Evolutionary conservation across 306 rosid genomes (phyloP), one percentile per base, ranked within the genome.

Genomic region (Hippophae rhamnoides): DNA sequence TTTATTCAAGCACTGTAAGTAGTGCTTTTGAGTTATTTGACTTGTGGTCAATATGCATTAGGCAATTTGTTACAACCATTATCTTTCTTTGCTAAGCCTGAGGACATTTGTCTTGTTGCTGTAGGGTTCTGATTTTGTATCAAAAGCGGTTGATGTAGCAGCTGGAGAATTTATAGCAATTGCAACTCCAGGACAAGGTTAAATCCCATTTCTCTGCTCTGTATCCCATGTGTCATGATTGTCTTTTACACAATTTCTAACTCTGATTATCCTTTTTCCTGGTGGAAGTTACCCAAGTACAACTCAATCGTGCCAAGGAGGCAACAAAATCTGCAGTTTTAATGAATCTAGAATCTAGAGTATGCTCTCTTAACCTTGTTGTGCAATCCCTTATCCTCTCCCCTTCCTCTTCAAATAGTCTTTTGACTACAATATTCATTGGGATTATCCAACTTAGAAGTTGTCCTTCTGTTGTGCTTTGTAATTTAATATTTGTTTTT

Each of bases 311-410:
- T 40, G 99, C 99, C 63, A 93, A 89, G 66, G 68, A 80, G 74
- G 62, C 95, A 58, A 93, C 99, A 43, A 93, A 86, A 68, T 78
- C 97, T 43, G 99, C 99, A 46, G 85, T 93, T 76, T 76, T 93
- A 58, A 93, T 93, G 99, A 93, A 93, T 72, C 84, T 93, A 58
- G 99, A 93, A 69, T 93, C 99, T 56, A 78, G 97, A 76, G 99
- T 93, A 86, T 54, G 72, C 62, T 50, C 59, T 57, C 68, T 2
- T 52, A 61, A 41, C 50, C 23, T 18, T 1, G 23, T 18, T 18
- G 23, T 18, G 23, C 23, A 18, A 18, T 18, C 23, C 38, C 38
- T 4, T 31, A 31, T 31, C 38, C 38, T 31, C 3, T 31, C 38
- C 23, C 38, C 38, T 2, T 31, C 38, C 38, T 31, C 38, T 31